Evolutionary conservation across 73 alveolate species (phyloP).

Genomic region (Symbiodinium natans): DNA sequence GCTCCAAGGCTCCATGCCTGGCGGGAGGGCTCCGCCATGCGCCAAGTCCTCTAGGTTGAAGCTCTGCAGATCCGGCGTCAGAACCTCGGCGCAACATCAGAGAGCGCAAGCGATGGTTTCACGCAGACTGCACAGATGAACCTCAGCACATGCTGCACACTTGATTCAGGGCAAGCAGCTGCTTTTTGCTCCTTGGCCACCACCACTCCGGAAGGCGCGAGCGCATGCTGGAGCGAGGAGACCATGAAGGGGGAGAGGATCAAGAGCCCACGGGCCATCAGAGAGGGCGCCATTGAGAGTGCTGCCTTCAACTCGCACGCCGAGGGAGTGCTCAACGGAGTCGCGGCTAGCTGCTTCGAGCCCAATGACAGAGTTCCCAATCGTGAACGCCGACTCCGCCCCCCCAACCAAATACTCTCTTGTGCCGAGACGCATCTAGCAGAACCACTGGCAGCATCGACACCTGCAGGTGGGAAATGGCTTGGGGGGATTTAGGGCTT

Average conservation of each 20-base stretch:
- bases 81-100: neutral
- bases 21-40: neutral
- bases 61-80: neutral
- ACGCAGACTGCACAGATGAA: neutral
- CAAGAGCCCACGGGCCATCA: too few species aligned
- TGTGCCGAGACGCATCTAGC: slow-evolving; percentile 77
- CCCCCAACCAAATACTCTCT: neutral
- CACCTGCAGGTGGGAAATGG: slow-evolving; percentile 87
- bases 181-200: neutral
- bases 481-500: too few species aligned
- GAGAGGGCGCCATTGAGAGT: too few species aligned
- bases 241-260: neutral
- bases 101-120: neutral
- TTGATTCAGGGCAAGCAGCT: neutral
- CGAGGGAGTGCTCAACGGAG: too few species aligned
- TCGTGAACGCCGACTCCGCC: too few species aligned
- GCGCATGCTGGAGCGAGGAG: neutral
- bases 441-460: slow-evolving; percentile 98
- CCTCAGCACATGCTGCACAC: too few species aligned
- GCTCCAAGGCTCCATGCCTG: slow-evolving; percentile 40
- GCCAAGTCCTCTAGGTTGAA: neutral
- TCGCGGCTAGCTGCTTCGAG: too few species aligned
- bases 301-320: too few species aligned
- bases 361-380: too few species aligned
- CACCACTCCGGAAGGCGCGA: neutral